Conservation (phyloP, 495 filamentous ascomycete genomes). For the Aspergillus egyptiacus region DNA sequence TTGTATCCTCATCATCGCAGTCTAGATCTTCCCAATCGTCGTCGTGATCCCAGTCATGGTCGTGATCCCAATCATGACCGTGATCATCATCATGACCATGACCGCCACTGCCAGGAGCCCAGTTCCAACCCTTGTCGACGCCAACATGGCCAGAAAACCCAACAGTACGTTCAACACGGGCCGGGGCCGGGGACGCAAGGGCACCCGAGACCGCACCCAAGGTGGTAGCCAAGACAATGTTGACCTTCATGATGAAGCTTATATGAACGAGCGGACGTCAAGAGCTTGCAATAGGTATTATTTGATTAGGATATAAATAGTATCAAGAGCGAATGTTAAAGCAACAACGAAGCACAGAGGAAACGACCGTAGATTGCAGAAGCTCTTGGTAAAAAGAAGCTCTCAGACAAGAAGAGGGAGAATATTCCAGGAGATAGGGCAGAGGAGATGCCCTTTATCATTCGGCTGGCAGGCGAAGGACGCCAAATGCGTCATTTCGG, state of each 20-base stretch:
- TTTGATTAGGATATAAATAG: not conserved
- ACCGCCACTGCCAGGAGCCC: not conserved
- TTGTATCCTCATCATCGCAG: not conserved
- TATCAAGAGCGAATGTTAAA: not conserved
- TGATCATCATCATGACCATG: not conserved
- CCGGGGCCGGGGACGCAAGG: constrained; percentile 10
- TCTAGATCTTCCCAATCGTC: not conserved
- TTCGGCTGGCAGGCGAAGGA: not conserved
- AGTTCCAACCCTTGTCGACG: not conserved
- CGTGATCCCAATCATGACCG: not conserved
- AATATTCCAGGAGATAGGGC: not conserved
- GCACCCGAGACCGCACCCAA: constrained; percentile 6
- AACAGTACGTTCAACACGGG: constrained; percentile 4
- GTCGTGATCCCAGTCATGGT: not conserved
- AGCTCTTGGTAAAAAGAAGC: constrained; percentile 4
- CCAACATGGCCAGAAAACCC: not conserved
- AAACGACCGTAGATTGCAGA: constrained; percentile 11
- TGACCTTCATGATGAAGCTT: constrained; percentile 8
- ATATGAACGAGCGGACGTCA: constrained; percentile 6
- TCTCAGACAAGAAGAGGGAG: not conserved
- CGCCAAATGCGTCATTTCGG: constrained; percentile 5
- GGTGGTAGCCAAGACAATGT: constrained; percentile 10
- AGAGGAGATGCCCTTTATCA: constrained; percentile 9
- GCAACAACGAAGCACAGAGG: constrained; percentile 1
- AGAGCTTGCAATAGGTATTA: constrained; percentile 1